phyloP scores from a whole-genome alignment of 352 stramenopile species.

The Pythium aquatile region DNA sequence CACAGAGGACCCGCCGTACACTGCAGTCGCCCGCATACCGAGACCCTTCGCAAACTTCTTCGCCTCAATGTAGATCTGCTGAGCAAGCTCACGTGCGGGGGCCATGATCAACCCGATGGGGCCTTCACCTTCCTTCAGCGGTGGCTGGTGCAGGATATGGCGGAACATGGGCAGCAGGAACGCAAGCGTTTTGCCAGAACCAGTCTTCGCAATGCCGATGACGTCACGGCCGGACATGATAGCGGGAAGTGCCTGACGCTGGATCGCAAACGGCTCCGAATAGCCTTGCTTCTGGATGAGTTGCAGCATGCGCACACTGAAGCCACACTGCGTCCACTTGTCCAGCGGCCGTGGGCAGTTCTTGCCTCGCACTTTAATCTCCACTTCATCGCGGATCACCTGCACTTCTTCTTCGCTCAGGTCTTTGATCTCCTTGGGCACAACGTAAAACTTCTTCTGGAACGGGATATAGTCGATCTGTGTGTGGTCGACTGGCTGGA shows the following conservation, averaged over 20 bases:
- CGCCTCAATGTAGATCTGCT: constrained; percentile 98
- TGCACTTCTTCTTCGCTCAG: constrained; percentile 88
- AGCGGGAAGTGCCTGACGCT: constrained; percentile 95
- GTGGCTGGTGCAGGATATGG: constrained; percentile 94
- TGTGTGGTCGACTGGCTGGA: constrained; percentile 96
- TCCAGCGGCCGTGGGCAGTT: constrained; percentile 94
- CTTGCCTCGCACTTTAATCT: constrained; percentile 98
- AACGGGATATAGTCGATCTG: constrained; percentile 96
- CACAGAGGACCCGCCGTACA: constrained; percentile 94
- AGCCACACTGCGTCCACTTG: constrained; percentile 97
- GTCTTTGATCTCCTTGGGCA: constrained; percentile 91
- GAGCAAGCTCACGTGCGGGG: constrained; percentile 96
- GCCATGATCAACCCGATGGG: constrained; percentile 98
- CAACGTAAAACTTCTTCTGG: constrained; percentile 99
- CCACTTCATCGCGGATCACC: constrained; percentile 78
- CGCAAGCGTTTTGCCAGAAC: constrained; percentile 90
- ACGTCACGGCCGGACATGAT: constrained; percentile 99
- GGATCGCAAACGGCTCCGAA: constrained; percentile 95
- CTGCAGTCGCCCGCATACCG: constrained; percentile 90
- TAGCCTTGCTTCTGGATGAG: constrained; percentile 95
- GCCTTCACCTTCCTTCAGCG: constrained; percentile 92
- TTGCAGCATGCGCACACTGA: constrained; percentile 94
- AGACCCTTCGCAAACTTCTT: constrained; percentile 93
- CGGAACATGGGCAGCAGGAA: constrained; percentile 93
- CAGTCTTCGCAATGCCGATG: constrained; percentile 99